Base-by-base conservation (phyloP, 805 yeast species). In the Metschnikowia chrysomelidarum region DNA sequence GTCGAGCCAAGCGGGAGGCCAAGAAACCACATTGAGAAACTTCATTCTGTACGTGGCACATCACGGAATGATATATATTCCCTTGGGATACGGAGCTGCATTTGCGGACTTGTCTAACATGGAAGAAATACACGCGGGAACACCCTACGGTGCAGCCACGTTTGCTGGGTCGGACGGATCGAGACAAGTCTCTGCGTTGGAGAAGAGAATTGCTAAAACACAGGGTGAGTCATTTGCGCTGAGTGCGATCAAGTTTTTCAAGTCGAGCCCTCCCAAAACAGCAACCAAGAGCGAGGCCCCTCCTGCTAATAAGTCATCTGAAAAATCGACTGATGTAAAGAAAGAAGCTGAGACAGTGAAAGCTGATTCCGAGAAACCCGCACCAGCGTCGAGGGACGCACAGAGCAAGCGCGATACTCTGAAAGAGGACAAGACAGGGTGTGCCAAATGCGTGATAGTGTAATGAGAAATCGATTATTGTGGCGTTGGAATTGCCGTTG, bases 131-230 rank as follows among this genome's bases (percentile, higher is more conserved):
- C 89, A 82, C 56, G 95, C 94, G 52, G 82, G 83, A 51, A 76
- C 89, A 36, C 76, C 95, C 34, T 87, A 87, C 83, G 94, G 94
- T 62, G 87, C 95, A 27, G 93, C 91, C 55, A 67, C 85, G 39
- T 70, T 73, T 47, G 87, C 95, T 22, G 91, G 82, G 46, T 65
- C 77, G 16, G 87, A 82, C 54, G 95, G 94, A 50, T 74, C 87
- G 26, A 80, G 91, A 69, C 61, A 58, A 46, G 83, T 88, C 28
- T 56, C 78, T 37, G 75, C 65, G 33, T 62, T 77, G 45, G 95
- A 86, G 67, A 67, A 76, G 60, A 69, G 71, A 48, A 54, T 81
- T 43, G 89, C 84, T 36, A 59, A 57, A 35, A 67, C 65, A 45
- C 95, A 86, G 68, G 95, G 94, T 62, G 62, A 68, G 52, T 59